Conservation (phyloP, 495 filamentous ascomycete species). For the Penicillium pulvis region DNA sequence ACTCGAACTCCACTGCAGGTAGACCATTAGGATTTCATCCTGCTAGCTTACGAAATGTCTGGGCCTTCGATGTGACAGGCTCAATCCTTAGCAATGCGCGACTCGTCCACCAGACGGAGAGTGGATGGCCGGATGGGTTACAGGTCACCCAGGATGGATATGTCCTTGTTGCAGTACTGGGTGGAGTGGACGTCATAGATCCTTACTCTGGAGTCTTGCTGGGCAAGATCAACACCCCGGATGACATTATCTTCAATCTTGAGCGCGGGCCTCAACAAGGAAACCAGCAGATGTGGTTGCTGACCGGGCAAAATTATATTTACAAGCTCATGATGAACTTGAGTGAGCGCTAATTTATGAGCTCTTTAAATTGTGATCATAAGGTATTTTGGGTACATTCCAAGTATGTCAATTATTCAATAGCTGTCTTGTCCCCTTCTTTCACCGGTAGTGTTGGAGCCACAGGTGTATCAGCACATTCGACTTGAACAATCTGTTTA, state of each 20-base stretch:
- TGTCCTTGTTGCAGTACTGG: constrained; percentile 12
- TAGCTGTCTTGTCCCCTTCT: not conserved
- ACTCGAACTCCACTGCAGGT: constrained; percentile 17
- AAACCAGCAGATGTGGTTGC: constrained; percentile 14
- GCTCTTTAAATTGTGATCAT: no score
- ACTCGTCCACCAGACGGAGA: constrained; percentile 11
- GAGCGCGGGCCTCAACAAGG: constrained; percentile 10
- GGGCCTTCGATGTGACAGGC: constrained; percentile 20
- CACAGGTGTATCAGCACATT: constrained; percentile 25
- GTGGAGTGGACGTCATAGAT: constrained; percentile 19
- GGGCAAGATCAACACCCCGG: constrained; percentile 18
- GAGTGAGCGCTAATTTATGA: constrained; percentile 3
- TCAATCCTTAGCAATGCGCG: constrained; percentile 11
- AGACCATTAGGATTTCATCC: constrained; percentile 8
- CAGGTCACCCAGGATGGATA: constrained; percentile 17
- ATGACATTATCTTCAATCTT: constrained; percentile 20
- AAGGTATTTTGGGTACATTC: no score
- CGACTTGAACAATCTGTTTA: constrained; percentile 23
- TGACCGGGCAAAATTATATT: constrained; percentile 15
- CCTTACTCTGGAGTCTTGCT: constrained; percentile 7
- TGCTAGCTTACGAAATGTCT: constrained; percentile 13
- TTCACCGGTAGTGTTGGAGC: not conserved
- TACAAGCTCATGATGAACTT: constrained; percentile 12
- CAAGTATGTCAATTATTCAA: not conserved
- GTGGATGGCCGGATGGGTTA: constrained; percentile 22